A percentile compares a stretch with the other conserved stretches of the same genome.
phyloP scores from a whole-genome alignment of 2,329 filamentous ascomycete genomes.

The Ceratocystis diversiconidia region DNA sequence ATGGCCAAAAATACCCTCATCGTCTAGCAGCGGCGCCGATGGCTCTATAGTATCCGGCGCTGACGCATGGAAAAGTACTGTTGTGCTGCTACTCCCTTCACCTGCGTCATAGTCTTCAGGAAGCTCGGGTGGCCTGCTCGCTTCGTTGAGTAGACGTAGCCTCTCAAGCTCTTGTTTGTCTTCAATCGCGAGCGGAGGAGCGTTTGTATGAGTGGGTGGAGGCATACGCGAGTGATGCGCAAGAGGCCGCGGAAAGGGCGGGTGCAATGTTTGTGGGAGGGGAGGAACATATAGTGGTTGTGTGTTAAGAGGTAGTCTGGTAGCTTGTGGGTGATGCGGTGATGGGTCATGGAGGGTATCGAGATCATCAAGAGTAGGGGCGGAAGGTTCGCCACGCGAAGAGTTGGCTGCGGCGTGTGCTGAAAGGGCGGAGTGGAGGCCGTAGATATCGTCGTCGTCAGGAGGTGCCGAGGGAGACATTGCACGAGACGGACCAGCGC shows the following conservation, averaged over 20 bases:
- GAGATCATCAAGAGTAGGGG: constrained; percentile 12
- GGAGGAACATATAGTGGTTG: constrained; percentile 17
- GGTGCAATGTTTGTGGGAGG: constrained; percentile 22
- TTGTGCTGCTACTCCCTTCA: constrained; percentile 20
- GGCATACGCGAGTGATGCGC: constrained; percentile 5
- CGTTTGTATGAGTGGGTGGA: not conserved
- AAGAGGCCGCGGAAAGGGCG: not conserved
- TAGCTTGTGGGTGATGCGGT: constrained; percentile 18
- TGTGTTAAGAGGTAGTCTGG: not conserved
- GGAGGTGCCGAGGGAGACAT: constrained; percentile 22
- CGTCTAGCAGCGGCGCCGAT: constrained; percentile 23
- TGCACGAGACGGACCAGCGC: constrained; percentile 27
- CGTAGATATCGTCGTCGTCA: constrained; percentile 26
- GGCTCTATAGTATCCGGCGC: constrained; percentile 13
- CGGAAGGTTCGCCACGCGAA: constrained; percentile 9
- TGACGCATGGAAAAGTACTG: constrained; percentile 11
- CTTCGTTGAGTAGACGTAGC: constrained; percentile 46
- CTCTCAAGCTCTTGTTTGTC: constrained; percentile 72
- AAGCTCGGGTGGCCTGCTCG: constrained; percentile 47
- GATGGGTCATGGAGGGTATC: constrained; percentile 15
- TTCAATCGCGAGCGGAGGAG: constrained; percentile 30
- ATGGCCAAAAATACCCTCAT: constrained; percentile 20
- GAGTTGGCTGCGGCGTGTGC: constrained; percentile 21
- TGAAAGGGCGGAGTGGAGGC: constrained; percentile 37
- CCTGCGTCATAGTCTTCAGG: constrained; percentile 36